phyloP scores from a whole-genome alignment of 2,329 filamentous ascomycete genomes.

The Talaromyces amestolkiae region DNA sequence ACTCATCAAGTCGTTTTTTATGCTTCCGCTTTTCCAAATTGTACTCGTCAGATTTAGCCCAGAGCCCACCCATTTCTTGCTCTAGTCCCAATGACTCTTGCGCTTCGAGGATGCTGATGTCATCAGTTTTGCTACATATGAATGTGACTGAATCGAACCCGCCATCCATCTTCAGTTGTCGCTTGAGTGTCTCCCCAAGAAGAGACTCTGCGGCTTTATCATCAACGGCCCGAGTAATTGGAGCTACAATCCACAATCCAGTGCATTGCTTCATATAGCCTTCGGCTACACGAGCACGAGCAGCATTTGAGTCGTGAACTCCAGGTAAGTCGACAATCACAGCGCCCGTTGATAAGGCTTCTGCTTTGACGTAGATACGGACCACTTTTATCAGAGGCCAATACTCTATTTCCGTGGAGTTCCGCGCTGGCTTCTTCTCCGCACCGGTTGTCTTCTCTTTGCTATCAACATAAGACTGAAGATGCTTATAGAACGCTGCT shows the following conservation, averaged over 20 bases:
- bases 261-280: conserved; percentile 61
- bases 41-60: conserved; percentile 22
- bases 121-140: conserved; percentile 63
- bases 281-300: conserved; percentile 57
- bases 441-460: conserved; percentile 47
- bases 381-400: conserved; percentile 47
- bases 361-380: conserved; percentile 51
- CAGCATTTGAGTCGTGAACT: conserved; percentile 59
- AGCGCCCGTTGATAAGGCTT: conserved; percentile 53
- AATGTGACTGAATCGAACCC: conserved; percentile 56
- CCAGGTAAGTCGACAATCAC: conserved; percentile 60
- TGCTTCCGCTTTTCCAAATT: conserved; percentile 42
- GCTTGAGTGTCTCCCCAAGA: conserved; percentile 56
- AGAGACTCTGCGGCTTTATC: conserved; percentile 58
- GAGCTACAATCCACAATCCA: conserved; percentile 61
- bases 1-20: conserved; percentile 64
- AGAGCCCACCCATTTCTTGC: conserved; percentile 30
- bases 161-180: conserved; percentile 60
- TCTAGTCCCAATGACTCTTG: conserved; percentile 40
- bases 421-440: conserved; percentile 29
- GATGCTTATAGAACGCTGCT: conserved; percentile 43
- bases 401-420: conserved; percentile 34
- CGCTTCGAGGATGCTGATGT: conserved; percentile 54
- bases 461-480: conserved; percentile 56
- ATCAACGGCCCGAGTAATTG: conserved; percentile 60